Evolutionary conservation across 495 filamentous ascomycete species (phyloP).

Genomic region (Barbatosphaeria neglecta): DNA sequence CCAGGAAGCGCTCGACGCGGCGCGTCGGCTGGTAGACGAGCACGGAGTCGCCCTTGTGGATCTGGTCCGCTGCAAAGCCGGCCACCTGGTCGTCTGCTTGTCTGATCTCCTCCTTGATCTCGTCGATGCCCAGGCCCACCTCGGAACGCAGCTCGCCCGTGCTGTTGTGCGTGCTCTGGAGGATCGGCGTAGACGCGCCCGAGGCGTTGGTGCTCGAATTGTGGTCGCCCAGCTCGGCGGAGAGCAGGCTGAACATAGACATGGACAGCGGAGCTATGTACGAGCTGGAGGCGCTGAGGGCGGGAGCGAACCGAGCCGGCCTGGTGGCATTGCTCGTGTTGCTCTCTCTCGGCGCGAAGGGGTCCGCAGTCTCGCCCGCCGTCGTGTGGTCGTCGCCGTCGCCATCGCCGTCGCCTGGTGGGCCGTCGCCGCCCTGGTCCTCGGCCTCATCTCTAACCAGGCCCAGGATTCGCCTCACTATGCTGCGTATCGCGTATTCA

Average conservation of each 20-base stretch:
- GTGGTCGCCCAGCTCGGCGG: conserved; percentile 10
- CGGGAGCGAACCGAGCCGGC: conserved; percentile 24
- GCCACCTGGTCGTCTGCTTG: conserved; percentile 86
- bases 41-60: conserved; percentile 81
- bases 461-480: conserved; percentile 79
- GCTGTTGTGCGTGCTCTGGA: conserved; percentile 20
- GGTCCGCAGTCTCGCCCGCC: conserved; percentile 13
- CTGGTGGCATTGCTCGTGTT: too few species aligned
- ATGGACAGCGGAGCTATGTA: conserved; percentile 51
- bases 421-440: conserved; percentile 55
- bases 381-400: conserved; percentile 27
- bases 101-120: conserved; percentile 82
- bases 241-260: conserved; percentile 83
- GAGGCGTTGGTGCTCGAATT: conserved; percentile 30
- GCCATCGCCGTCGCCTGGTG: conserved; percentile 31
- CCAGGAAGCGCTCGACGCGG: conserved; percentile 75
- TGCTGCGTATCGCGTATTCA: conserved; percentile 87
- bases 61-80: conserved; percentile 72
- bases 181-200: conserved; percentile 32
- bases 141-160: conserved; percentile 65
- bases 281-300: conserved; percentile 35
- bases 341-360: conserved; percentile 16
- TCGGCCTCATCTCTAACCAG: conserved; percentile 87
- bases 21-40: conserved; percentile 70
- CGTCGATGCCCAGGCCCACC: conserved; percentile 75